Evolutionary conservation across 345 rosid genomes (phyloP).

Genomic region (Ceriops decandra): DNA sequence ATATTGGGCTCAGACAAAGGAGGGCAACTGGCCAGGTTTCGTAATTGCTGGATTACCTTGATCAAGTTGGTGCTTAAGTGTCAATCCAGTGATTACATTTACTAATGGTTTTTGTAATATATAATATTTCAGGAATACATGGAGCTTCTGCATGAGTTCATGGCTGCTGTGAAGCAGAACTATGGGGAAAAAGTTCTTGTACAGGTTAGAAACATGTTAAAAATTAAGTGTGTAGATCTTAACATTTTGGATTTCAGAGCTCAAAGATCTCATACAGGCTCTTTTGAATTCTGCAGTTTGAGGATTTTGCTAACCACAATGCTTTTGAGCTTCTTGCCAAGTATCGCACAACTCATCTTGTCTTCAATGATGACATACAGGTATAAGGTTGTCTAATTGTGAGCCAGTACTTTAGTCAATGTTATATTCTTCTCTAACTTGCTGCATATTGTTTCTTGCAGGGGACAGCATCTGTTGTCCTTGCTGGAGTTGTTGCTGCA

Average conservation of each 20-base stretch:
- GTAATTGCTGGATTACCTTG: not conserved
- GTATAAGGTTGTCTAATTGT: constrained; percentile 22
- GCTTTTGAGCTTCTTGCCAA: constrained; percentile 80
- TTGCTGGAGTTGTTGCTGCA: constrained; percentile 80
- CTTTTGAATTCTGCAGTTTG: constrained; percentile 58
- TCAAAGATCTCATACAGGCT: not conserved
- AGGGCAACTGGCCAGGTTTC: constrained; percentile 80
- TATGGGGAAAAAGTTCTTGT: constrained; percentile 85
- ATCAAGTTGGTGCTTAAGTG: constrained; percentile 1
- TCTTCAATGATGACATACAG: constrained; percentile 95
- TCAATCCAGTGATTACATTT: not conserved
- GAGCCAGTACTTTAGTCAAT: not conserved
- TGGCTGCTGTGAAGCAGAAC: constrained; percentile 84
- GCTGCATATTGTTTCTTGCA: constrained; percentile 24
- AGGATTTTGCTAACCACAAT: constrained; percentile 96
- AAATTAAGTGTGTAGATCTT: not conserved
- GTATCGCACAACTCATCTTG: constrained; percentile 73
- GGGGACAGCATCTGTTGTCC: constrained; percentile 96
- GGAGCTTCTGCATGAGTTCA: constrained; percentile 73
- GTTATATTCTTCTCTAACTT: constrained; percentile 1
- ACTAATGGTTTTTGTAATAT: not conserved
- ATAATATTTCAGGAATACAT: constrained; percentile 56
- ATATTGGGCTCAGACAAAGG: constrained; percentile 73
- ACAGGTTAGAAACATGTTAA: constrained; percentile 44
- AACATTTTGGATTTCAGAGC: not conserved